These are phyloP conservation scores for Polyporus arcularius DNA, from an alignment of 768 basidiomycete species.

Conservation along the genomic window DNA sequence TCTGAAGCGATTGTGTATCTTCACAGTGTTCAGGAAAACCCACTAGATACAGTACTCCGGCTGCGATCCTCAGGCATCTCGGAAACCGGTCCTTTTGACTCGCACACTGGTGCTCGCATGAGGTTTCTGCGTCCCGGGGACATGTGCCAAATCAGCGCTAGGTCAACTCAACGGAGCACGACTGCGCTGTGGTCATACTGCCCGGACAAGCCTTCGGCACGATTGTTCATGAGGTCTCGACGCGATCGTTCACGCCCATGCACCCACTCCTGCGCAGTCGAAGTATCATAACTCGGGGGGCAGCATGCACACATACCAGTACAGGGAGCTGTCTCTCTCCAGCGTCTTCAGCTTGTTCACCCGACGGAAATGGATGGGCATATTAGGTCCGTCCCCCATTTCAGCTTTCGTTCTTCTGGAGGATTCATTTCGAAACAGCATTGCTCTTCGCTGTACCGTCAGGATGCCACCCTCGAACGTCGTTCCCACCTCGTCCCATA, in stretches of 20 bases:
- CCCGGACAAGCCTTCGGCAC: slow-evolving; percentile 1
- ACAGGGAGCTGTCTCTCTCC: not conserved
- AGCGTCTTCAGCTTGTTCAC: not conserved
- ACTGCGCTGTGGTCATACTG: slow-evolving; percentile 15
- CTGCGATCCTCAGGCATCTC: not conserved
- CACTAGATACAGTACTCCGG: not conserved
- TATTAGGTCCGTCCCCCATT: not conserved
- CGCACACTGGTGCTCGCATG: not conserved
- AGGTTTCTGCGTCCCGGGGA: not conserved
- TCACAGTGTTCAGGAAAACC: too few relatives aligned
- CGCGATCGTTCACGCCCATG: slow-evolving; percentile 7
- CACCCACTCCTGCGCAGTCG: not conserved
- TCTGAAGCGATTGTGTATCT: too few relatives aligned
- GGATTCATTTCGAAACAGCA: not conserved
- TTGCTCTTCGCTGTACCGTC: not conserved
- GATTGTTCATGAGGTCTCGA: not conserved
- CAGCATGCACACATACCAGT: not conserved
- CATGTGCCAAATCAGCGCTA: slow-evolving; percentile 4
- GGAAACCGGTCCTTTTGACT: slow-evolving; percentile 7
- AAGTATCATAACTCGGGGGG: too few relatives aligned
- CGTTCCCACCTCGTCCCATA: slow-evolving; percentile 1
- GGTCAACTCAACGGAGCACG: not conserved
- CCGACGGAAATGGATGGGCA: not conserved
- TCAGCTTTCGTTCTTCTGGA: slow-evolving; percentile 1
- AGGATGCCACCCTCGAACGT: not conserved